Conservation (phyloP, 768 basidiomycete genomes). For the Pulveroboletus ravenelii region DNA sequence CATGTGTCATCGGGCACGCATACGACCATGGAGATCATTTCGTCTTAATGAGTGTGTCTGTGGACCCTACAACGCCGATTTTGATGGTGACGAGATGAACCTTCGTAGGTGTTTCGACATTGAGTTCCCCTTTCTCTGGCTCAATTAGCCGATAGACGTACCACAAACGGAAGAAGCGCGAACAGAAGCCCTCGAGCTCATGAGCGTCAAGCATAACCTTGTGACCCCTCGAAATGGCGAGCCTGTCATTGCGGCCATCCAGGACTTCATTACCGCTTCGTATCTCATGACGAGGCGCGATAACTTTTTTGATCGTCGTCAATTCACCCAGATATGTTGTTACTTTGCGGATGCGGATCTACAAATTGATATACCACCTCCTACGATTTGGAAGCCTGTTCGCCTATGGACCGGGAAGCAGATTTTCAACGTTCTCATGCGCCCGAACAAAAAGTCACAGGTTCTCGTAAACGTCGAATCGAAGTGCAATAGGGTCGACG, state of each 20-base stretch:
- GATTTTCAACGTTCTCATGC: constrained; percentile 96
- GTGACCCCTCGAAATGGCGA: constrained; percentile 98
- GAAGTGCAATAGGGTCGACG: constrained; percentile 88
- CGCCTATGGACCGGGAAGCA: constrained; percentile 98
- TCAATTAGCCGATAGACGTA: constrained; percentile 57
- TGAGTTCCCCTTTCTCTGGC: not conserved
- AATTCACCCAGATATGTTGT: constrained; percentile 95
- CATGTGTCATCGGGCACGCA: constrained; percentile 97
- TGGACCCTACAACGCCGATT: constrained; percentile 98
- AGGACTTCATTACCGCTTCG: constrained; percentile 99
- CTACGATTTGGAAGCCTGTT: constrained; percentile 88
- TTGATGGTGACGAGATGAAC: constrained; percentile 99
- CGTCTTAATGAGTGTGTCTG: constrained; percentile 98
- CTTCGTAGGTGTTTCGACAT: constrained; percentile 57
- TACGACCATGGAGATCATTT: constrained; percentile 96
- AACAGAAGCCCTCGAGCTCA: constrained; percentile 93
- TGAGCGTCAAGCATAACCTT: constrained; percentile 95
- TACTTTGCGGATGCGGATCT: constrained; percentile 89
- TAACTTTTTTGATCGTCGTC: constrained; percentile 86
- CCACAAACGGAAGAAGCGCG: constrained; percentile 98
- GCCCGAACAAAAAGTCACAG: constrained; percentile 78
- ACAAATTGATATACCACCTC: constrained; percentile 94
- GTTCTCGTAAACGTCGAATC: constrained; percentile 93
- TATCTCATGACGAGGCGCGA: constrained; percentile 93
- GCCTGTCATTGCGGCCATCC: constrained; percentile 98